A percentile compares a stretch with the other conserved stretches of the same genome.
These are phyloP conservation scores for Suhomyces maxii DNA, from an alignment of 1,139 yeast species.

Conservation along the genomic window DNA sequence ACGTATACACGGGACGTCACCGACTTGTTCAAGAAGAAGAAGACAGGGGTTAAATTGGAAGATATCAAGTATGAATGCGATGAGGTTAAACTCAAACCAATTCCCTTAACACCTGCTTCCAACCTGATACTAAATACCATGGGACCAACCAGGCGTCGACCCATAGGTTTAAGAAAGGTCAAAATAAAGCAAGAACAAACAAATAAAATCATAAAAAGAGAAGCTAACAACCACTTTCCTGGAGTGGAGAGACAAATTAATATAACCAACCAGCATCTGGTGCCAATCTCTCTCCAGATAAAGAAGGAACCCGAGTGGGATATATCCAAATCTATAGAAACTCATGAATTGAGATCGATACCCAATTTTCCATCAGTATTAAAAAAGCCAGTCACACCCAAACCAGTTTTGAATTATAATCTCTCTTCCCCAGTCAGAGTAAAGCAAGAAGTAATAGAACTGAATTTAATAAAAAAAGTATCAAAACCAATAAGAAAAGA, in stretches of 20 bases:
- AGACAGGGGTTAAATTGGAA: conserved; percentile 3
- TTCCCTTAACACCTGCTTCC: conserved; percentile 1
- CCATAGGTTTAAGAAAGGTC: conserved; percentile 11
- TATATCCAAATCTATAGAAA: not conserved
- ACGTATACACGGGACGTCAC: conserved; percentile 10
- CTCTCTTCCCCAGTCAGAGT: too few relatives aligned
- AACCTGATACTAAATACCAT: not conserved
- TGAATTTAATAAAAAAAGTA: too few relatives aligned
- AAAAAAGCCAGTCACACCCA: too few relatives aligned
- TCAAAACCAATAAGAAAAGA: not conserved
- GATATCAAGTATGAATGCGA: conserved; percentile 9
- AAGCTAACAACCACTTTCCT: too few relatives aligned
- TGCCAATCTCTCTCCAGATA: not conserved
- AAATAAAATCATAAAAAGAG: too few relatives aligned
- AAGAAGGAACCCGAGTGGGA: not conserved
- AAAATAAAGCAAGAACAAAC: not conserved
- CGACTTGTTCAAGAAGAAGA: conserved; percentile 6
- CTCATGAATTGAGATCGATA: too few relatives aligned
- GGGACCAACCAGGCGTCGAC: conserved; percentile 4
- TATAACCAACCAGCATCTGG: too few relatives aligned
- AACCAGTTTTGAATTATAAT: too few relatives aligned
- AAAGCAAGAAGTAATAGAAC: too few relatives aligned
- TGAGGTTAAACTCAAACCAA: not conserved
- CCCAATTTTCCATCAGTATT: too few relatives aligned
- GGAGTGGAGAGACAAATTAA: too few relatives aligned